These are phyloP conservation scores for Polygonum maritimum DNA, from an alignment of 148 eudicot species.

Conservation along the genomic window DNA sequence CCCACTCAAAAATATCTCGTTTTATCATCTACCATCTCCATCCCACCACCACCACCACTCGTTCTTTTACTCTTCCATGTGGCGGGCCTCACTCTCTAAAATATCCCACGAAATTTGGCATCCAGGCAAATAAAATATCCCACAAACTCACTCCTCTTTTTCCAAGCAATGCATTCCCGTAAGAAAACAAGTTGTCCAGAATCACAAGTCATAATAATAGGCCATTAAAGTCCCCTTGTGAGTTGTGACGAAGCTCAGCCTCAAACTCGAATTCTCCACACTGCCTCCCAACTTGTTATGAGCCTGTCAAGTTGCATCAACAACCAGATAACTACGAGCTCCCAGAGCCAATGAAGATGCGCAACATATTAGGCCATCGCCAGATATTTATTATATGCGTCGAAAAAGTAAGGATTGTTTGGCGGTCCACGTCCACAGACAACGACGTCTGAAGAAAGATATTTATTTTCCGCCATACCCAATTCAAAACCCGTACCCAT, in stretches of 20 bases:
- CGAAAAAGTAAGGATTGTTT: background rate
- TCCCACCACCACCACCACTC: background rate
- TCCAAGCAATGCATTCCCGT: too few species aligned
- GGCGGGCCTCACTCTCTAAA: background rate
- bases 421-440: background rate
- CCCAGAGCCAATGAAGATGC: background rate
- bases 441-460: background rate
- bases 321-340: background rate
- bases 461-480: background rate
- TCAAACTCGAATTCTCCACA: background rate
- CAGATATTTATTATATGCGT: background rate
- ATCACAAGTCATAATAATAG: too few species aligned
- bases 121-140: background rate
- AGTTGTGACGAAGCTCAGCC: too few species aligned
- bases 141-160: background rate
- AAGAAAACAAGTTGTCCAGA: too few species aligned
- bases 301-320: background rate
- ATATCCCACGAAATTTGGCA: background rate
- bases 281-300: background rate
- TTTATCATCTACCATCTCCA: background rate
- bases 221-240: too few species aligned
- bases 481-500: background rate
- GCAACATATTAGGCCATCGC: background rate
- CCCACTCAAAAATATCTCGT: background rate
- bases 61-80: background rate